Base-by-base conservation (phyloP, 495 filamentous ascomycete species). In the Penicillium cinerascens region DNA sequence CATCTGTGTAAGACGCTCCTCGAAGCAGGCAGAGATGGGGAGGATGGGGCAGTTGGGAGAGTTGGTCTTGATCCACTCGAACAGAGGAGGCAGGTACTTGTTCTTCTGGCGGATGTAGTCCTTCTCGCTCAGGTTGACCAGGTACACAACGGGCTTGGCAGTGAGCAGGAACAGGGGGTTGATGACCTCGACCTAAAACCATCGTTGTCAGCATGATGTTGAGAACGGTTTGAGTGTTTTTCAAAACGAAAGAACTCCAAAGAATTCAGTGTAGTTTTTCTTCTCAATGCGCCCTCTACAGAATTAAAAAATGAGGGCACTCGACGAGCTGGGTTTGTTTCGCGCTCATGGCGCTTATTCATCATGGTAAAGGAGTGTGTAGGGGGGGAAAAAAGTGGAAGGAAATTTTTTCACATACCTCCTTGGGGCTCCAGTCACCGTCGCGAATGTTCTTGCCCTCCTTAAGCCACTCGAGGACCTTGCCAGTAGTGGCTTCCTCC, bases 291-390 rank as follows among this genome's bases (percentile, higher is more conserved):
- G 82, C 76, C 74, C 83, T 85, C 86, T 79, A 77, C 47, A 81
- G 81, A 76, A 17, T 68, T 23, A 23, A 68, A 78, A 81, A 84
- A 66, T 70, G 69, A 72, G 66, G 86, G 78, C 82, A 83, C 85
- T 97, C 93, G 83, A 95, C 85, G 93, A 98, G 93, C 93, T 98
- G 93, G 93, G 93, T 88, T 96, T 91, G 88, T 79, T 79, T 90
- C 86, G 87, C 92, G 91, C 89, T 16, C 37, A 39, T 79, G 76
- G 88, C 91, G 92, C 87, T 96, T 96, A 84, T 83, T 98, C 93
- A 97, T 98, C 93, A 93, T 87, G 58, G 42, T 68, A 74, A 83
- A 51, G 40, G 21, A 16, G 7, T 29, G 33, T 35, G 27, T 46
- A 26, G 10, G 36, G 8, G 25, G 35, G 2, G 8, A 0, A 5